These are phyloP conservation scores for Tuber aestivum DNA, from an alignment of 495 filamentous ascomycete genomes.

Conservation along the genomic window DNA sequence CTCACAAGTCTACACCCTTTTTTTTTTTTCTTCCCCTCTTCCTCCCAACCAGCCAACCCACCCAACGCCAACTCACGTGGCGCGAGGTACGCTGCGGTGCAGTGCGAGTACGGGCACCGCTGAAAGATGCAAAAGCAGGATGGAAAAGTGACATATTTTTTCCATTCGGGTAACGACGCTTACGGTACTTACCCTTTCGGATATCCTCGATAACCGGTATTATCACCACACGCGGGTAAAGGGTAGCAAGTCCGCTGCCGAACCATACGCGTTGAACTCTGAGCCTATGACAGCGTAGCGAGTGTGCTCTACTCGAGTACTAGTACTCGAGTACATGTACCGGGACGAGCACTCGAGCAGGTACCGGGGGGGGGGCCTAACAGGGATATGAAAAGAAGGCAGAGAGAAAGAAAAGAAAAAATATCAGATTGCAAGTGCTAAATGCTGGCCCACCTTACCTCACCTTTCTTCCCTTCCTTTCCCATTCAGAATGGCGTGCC, in stretches of 20 bases:
- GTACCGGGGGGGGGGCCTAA: too few species aligned
- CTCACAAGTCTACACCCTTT: neutral
- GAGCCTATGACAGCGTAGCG: neutral
- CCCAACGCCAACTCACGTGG: neutral
- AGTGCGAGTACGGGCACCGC: neutral
- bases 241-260: neutral
- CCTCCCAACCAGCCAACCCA: neutral
- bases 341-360: too few species aligned
- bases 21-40: too few species aligned
- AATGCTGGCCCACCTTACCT: neutral
- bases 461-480: too few species aligned
- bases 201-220: neutral
- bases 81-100: neutral
- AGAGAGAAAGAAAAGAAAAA: neutral
- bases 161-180: conserved; percentile 2
- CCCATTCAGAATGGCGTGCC: too few species aligned
- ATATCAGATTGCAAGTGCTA: neutral
- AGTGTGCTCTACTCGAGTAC: neutral
- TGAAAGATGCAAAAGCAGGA: neutral
- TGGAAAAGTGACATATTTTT: conserved; percentile 5
- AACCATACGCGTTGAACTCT: neutral
- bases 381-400: neutral
- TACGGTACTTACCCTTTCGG: neutral
- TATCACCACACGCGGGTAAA: neutral
- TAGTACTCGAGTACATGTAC: too few species aligned